Conservation (phyloP, 306 rosid genomes). For the Citrullus mucosospermus region DNA sequence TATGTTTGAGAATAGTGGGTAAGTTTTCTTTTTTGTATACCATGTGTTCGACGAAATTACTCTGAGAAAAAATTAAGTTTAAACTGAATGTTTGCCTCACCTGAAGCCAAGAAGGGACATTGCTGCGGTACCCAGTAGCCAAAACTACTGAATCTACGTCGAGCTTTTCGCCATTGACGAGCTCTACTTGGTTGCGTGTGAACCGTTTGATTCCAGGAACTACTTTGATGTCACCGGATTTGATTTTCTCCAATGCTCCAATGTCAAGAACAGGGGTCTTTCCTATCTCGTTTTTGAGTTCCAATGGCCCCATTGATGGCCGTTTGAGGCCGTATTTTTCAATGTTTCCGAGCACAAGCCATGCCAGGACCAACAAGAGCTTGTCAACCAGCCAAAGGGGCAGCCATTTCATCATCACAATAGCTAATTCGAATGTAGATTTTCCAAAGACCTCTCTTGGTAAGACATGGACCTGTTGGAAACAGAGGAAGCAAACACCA, state of each 20-base stretch:
- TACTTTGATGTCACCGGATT: conserved; percentile 69
- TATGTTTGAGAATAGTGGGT: background rate
- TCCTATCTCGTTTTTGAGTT: conserved; percentile 56
- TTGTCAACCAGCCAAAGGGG: conserved; percentile 82
- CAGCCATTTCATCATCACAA: conserved; percentile 62
- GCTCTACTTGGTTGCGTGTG: conserved; percentile 29
- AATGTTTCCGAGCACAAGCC: conserved; percentile 58
- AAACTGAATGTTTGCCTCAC: conserved; percentile 34
- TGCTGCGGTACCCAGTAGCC: conserved; percentile 92
- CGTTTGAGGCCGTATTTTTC: conserved; percentile 64
- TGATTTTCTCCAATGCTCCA: conserved; percentile 65
- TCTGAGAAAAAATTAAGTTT: background rate
- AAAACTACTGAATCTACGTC: conserved; percentile 58
- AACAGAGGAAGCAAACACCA: conserved; percentile 20
- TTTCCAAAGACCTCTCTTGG: conserved; percentile 66
- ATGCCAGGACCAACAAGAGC: conserved; percentile 42
- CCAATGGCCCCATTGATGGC: conserved; percentile 62
- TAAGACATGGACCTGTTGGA: conserved; percentile 62
- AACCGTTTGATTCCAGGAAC: conserved; percentile 68
- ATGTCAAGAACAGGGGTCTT: conserved; percentile 92
- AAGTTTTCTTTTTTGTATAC: background rate
- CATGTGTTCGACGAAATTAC: background rate
- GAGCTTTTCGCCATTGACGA: conserved; percentile 38
- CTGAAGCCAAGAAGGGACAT: conserved; percentile 93
- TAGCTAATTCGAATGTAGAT: conserved; percentile 78